Evolutionary conservation across 495 filamentous ascomycete species (phyloP).

Genomic region (Barbatosphaeria neglecta): DNA sequence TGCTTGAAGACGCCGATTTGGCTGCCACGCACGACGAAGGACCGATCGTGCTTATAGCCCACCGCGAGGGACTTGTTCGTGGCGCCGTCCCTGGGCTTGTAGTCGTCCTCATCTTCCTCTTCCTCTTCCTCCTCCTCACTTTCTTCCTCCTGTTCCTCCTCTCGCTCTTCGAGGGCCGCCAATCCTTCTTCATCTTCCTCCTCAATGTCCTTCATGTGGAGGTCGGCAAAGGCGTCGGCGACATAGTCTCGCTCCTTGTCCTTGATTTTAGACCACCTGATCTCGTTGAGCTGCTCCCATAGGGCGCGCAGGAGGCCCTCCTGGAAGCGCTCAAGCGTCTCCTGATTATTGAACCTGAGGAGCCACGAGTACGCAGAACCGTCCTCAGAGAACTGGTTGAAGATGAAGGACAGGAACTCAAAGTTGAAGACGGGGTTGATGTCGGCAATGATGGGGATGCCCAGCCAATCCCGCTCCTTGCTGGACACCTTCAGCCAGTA

Average conservation of each 20-base stretch:
- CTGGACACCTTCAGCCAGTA: conserved; percentile 90
- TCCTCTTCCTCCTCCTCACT: conserved; percentile 78
- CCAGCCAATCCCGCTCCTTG: conserved; percentile 72
- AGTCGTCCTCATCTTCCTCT: conserved; percentile 73
- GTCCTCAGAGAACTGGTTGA: conserved; percentile 86
- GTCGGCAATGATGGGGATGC: conserved; percentile 71
- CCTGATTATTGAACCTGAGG: conserved; percentile 74
- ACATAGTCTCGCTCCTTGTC: conserved; percentile 90
- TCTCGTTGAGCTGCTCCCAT: conserved; percentile 93
- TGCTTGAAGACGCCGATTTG: conserved; percentile 99
- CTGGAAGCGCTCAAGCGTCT: conserved; percentile 76
- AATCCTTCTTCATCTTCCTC: conserved; percentile 35
- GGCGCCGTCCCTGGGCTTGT: conserved; percentile 62
- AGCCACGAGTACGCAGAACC: conserved; percentile 94
- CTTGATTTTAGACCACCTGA: conserved; percentile 87
- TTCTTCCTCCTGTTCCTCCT: conserved; percentile 48
- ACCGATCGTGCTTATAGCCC: conserved; percentile 93
- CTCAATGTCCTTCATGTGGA: conserved; percentile 74
- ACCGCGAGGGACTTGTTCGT: conserved; percentile 95
- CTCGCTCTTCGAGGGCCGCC: conserved; percentile 46
- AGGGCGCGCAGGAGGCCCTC: conserved; percentile 88
- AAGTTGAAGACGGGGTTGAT: conserved; percentile 99
- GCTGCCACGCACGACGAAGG: conserved; percentile 89
- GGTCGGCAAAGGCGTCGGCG: conserved; percentile 87
- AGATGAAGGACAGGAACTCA: conserved; percentile 94